Evolutionary conservation across 2,329 filamentous ascomycete species (phyloP).

Genomic region (Emericellopsis cladophorae): DNA sequence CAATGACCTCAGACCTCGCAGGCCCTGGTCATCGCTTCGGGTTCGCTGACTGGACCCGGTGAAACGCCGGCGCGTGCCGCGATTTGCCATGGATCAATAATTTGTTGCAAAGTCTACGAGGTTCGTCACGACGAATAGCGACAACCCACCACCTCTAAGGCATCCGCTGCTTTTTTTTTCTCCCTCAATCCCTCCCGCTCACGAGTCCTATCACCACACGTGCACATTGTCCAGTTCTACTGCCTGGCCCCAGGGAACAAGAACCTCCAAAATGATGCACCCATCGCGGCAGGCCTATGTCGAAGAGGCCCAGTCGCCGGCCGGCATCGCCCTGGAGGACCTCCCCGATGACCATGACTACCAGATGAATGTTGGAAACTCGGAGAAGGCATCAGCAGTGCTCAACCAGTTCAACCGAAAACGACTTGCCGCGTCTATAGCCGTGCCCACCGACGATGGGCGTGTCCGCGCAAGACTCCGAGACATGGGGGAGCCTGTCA

Average conservation of each 20-base stretch:
- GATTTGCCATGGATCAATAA: too few species aligned
- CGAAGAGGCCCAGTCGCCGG: constrained; percentile 60
- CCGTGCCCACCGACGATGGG: constrained; percentile 87
- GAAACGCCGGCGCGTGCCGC: too few species aligned
- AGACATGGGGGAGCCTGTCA: constrained; percentile 85
- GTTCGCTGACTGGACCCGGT: too few species aligned
- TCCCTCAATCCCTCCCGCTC: too few species aligned
- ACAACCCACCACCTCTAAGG: too few species aligned
- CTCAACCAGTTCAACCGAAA: constrained; percentile 85
- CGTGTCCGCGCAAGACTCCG: constrained; percentile 71
- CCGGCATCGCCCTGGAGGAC: constrained; percentile 34
- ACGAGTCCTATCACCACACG: too few species aligned
- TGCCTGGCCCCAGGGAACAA: not conserved
- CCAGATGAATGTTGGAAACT: constrained; percentile 57
- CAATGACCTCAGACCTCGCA: too few species aligned
- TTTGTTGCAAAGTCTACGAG: too few species aligned
- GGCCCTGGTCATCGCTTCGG: too few species aligned
- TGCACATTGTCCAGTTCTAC: too few species aligned
- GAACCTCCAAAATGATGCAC: constrained; percentile 53
- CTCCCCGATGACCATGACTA: constrained; percentile 68
- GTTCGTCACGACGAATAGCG: too few species aligned
- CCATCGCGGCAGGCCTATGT: constrained; percentile 88
- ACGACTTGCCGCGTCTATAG: constrained; percentile 73
- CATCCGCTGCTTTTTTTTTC: too few species aligned
- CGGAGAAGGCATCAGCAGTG: constrained; percentile 76